Percentiles rank a stretch among this genome's conserved stretches.
phyloP scores from a whole-genome alignment of 2,329 filamentous ascomycete genomes.

The Pseudomassariella vexata region DNA sequence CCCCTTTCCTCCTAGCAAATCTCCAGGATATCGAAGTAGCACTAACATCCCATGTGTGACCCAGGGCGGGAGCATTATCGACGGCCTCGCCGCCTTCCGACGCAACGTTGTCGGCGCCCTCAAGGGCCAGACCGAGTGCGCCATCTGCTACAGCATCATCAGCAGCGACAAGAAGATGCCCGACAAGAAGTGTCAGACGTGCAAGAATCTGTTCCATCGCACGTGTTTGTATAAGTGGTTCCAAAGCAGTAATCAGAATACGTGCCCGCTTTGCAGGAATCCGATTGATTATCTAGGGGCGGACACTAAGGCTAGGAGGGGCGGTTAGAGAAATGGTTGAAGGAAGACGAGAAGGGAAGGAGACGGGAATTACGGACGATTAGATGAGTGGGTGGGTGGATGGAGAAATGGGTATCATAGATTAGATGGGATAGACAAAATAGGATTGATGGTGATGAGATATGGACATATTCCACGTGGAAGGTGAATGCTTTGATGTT shows the following conservation, averaged over 20 bases:
- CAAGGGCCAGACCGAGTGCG: constrained; percentile 90
- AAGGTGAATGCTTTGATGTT: too few relatives aligned
- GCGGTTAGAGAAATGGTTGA: too few relatives aligned
- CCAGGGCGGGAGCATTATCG: constrained; percentile 76
- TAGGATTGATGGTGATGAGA: too few relatives aligned
- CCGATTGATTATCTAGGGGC: constrained; percentile 60
- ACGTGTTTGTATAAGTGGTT: constrained; percentile 96
- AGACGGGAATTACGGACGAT: too few relatives aligned
- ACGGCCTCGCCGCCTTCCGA: constrained; percentile 79
- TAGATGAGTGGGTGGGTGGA: too few relatives aligned
- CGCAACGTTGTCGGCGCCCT: constrained; percentile 82
- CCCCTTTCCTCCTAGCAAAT: too few relatives aligned
- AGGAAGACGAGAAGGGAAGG: too few relatives aligned
- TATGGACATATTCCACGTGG: too few relatives aligned
- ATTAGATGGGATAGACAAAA: too few relatives aligned
- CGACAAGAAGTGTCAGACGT: constrained; percentile 85
- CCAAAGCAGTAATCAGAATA: constrained; percentile 84
- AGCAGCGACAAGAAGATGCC: constrained; percentile 83
- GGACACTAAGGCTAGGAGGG: constrained; percentile 18
- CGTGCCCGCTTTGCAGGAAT: constrained; percentile 88
- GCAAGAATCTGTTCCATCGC: constrained; percentile 89
- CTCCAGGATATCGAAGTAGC: too few relatives aligned
- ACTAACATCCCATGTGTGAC: not conserved
- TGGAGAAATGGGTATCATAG: too few relatives aligned
- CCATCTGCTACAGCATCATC: constrained; percentile 95